phyloP scores from a whole-genome alignment of 2,329 filamentous ascomycete species.

The Calcarisporium arbuscula region DNA sequence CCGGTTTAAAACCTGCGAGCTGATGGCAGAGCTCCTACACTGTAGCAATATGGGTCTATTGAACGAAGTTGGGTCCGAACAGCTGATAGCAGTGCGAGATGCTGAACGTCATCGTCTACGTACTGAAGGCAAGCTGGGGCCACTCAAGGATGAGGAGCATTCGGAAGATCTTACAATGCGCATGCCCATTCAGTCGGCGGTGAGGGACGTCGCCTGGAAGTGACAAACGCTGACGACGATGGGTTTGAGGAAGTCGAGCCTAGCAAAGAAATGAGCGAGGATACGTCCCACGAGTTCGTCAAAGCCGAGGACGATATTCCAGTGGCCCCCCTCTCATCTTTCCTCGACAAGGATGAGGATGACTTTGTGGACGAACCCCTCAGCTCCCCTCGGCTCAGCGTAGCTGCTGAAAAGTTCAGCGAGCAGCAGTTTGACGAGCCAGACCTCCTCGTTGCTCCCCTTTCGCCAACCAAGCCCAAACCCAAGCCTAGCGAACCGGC shows the following conservation, averaged over 20 bases:
- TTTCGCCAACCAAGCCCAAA: constrained; percentile 44
- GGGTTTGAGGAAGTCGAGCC: constrained; percentile 85
- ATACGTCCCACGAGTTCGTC: constrained; percentile 63
- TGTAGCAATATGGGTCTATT: constrained; percentile 98
- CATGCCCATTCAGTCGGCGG: constrained; percentile 40
- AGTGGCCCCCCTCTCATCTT: constrained; percentile 18
- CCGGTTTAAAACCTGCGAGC: constrained; percentile 95
- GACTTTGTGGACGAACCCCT: constrained; percentile 75
- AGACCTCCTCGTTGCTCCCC: constrained; percentile 49
- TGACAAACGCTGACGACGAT: constrained; percentile 79
- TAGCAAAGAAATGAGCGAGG: constrained; percentile 64
- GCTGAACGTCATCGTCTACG: constrained; percentile 74
- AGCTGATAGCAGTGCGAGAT: constrained; percentile 75
- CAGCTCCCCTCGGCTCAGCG: constrained; percentile 58
- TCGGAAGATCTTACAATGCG: constrained; percentile 58
- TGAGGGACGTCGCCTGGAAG: constrained; percentile 67
- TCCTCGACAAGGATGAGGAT: constrained; percentile 52
- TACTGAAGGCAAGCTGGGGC: constrained; percentile 62
- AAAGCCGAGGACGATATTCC: constrained; percentile 50
- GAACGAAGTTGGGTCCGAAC: constrained; percentile 86
- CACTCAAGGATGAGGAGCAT: constrained; percentile 32
- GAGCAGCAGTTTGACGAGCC: constrained; percentile 47
- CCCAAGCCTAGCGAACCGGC: constrained; percentile 13
- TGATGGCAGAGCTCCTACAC: constrained; percentile 95
- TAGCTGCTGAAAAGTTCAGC: constrained; percentile 52